These are phyloP conservation scores for Podospora comata DNA, from an alignment of 495 filamentous ascomycete species.

Conservation along the genomic window DNA sequence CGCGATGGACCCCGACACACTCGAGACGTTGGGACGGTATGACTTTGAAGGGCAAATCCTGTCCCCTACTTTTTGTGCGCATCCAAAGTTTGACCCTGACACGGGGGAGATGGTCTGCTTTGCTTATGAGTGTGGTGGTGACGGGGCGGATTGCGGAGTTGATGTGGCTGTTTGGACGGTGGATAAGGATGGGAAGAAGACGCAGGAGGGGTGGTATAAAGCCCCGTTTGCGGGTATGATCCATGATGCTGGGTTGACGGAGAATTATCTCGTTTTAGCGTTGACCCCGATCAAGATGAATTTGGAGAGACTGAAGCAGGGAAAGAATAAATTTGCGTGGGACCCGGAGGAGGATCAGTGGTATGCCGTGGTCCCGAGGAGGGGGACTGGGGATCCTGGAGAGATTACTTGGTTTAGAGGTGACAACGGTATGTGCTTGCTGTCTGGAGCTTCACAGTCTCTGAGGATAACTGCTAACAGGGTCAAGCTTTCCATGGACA, in stretches of 20 bases:
- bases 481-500: slow-evolving; percentile 48
- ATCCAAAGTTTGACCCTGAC: slow-evolving; percentile 58
- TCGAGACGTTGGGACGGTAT: slow-evolving; percentile 53
- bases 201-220: slow-evolving; percentile 47
- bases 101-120: slow-evolving; percentile 57
- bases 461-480: background rate
- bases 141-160: slow-evolving; percentile 41
- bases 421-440: slow-evolving; percentile 42
- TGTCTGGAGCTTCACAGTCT: background rate
- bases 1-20: slow-evolving; percentile 53
- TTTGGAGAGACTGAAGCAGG: slow-evolving; percentile 51
- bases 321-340: slow-evolving; percentile 57
- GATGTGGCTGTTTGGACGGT: slow-evolving; percentile 53
- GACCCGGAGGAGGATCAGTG: slow-evolving; percentile 51
- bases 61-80: slow-evolving; percentile 55
- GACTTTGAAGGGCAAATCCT: slow-evolving; percentile 57
- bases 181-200: slow-evolving; percentile 40
- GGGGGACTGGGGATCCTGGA: slow-evolving; percentile 41
- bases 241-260: slow-evolving; percentile 52
- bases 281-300: slow-evolving; percentile 51
- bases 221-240: slow-evolving; percentile 56
- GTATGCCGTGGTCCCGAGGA: slow-evolving; percentile 49
- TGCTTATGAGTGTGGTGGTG: slow-evolving; percentile 51
- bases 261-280: slow-evolving; percentile 53
- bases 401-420: slow-evolving; percentile 51